phyloP scores from a whole-genome alignment of 148 eudicot species.

The Mesembryanthemum crystallinum region DNA sequence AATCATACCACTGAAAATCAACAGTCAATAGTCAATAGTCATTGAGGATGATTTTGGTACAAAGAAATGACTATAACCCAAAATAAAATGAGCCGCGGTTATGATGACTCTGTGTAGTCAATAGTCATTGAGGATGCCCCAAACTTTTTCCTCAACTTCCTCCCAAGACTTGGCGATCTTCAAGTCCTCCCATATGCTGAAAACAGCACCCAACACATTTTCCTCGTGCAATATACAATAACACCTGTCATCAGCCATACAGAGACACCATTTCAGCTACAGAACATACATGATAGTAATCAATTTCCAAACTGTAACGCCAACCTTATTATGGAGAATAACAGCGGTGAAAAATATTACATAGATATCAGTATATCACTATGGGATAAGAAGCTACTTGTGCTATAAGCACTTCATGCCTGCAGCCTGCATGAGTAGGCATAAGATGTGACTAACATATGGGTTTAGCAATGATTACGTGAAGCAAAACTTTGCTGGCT shows the following conservation, averaged over 20 bases:
- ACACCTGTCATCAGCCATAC: slow-evolving; percentile 52
- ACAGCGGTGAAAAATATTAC: background rate
- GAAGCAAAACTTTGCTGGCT: too few species aligned
- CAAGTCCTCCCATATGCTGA: slow-evolving; percentile 69
- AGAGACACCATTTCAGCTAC: background rate
- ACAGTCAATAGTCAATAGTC: too few species aligned
- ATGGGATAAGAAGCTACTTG: too few species aligned
- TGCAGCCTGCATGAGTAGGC: background rate
- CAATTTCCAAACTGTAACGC: background rate
- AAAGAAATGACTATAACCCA: too few species aligned
- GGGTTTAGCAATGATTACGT: too few species aligned
- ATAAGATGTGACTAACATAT: background rate
- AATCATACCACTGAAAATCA: background rate
- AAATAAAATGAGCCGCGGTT: background rate
- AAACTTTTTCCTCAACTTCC: slow-evolving; percentile 74
- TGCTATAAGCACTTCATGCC: background rate
- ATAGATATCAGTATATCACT: too few species aligned
- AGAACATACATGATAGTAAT: background rate
- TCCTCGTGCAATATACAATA: slow-evolving; percentile 86
- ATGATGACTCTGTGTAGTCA: slow-evolving; percentile 25
- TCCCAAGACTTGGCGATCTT: slow-evolving; percentile 75
- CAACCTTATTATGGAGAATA: background rate
- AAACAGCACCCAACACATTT: slow-evolving; percentile 78
- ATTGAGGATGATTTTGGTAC: too few species aligned
- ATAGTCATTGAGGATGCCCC: slow-evolving; percentile 72